Conservation (phyloP, 768 basidiomycete species). For the Naematelia encephala region DNA sequence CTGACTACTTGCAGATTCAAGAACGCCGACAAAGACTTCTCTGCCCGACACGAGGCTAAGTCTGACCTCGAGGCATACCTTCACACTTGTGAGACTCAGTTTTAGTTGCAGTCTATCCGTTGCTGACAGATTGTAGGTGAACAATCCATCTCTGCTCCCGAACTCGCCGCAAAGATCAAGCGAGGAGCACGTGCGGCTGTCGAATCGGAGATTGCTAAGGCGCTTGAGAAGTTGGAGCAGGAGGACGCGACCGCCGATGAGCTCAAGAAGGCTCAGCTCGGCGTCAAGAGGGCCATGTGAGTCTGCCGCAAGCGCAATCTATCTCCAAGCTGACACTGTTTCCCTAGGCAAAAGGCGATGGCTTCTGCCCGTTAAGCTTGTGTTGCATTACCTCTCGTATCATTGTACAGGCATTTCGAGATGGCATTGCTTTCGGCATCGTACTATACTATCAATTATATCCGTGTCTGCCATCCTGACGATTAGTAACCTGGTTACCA, state of each 20-base stretch:
- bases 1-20: conserved; percentile 38
- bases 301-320: too few relatives aligned
- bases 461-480: not conserved
- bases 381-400: conserved; percentile 6
- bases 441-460: not conserved
- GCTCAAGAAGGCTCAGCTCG: conserved; percentile 89
- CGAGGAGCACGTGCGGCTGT: conserved; percentile 91
- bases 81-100: conserved; percentile 68
- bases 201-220: conserved; percentile 95
- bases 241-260: conserved; percentile 92
- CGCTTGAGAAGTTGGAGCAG: conserved; percentile 96
- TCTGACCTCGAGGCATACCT: conserved; percentile 97
- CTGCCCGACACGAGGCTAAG: conserved; percentile 95
- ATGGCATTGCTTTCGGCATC: not conserved
- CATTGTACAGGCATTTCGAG: conserved; percentile 12
- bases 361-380: conserved; percentile 47
- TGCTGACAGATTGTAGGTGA: not conserved
- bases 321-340: not conserved
- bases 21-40: conserved; percentile 77
- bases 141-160: conserved; percentile 76
- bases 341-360: conserved; percentile 71
- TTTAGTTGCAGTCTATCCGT: not conserved
- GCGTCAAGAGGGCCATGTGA: conserved; percentile 84
- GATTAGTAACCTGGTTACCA: not conserved
- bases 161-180: conserved; percentile 98